These are phyloP conservation scores for Eremothecium sinecaudum DNA, from an alignment of 1,139 yeast genomes.

Conservation along the genomic window DNA sequence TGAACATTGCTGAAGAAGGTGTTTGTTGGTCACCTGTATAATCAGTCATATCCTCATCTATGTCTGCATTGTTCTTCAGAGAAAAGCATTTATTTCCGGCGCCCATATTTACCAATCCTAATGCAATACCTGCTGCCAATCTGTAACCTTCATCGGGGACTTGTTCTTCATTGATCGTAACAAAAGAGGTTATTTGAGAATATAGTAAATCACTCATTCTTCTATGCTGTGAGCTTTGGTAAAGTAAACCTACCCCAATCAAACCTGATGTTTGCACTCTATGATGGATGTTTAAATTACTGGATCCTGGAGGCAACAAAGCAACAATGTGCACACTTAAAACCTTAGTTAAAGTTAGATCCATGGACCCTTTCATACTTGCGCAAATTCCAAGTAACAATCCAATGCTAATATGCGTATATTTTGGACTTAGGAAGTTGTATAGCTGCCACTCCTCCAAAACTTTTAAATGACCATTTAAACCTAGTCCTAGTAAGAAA, in stretches of 20 bases:
- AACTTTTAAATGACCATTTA: slow-evolving; percentile 76
- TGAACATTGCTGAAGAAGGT: slow-evolving; percentile 2
- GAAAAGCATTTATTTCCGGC: slow-evolving; percentile 37
- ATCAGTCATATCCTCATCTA: slow-evolving; percentile 3
- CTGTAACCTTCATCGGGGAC: slow-evolving; percentile 68
- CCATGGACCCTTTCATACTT: slow-evolving; percentile 74
- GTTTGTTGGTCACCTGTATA: slow-evolving; percentile 4
- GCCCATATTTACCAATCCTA: slow-evolving; percentile 83
- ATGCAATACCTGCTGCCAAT: slow-evolving; percentile 77
- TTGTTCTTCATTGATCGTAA: slow-evolving; percentile 47
- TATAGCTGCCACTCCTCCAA: slow-evolving; percentile 97
- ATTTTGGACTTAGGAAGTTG: slow-evolving; percentile 86
- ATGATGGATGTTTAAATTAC: slow-evolving; percentile 74
- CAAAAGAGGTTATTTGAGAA: slow-evolving; percentile 52
- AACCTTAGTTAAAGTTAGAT: slow-evolving; percentile 79
- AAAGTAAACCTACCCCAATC: slow-evolving; percentile 80
- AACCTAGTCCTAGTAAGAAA: slow-evolving; percentile 80
- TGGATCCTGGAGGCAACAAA: slow-evolving; percentile 80
- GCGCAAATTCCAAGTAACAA: slow-evolving; percentile 89
- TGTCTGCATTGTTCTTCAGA: slow-evolving; percentile 1
- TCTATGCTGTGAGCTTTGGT: slow-evolving; percentile 68
- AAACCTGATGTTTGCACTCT: slow-evolving; percentile 89
- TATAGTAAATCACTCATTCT: slow-evolving; percentile 78
- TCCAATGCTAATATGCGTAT: slow-evolving; percentile 77
- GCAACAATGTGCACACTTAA: slow-evolving; percentile 91